phyloP scores from a whole-genome alignment of 208 protist genomes.

The Lotmaria passim region DNA sequence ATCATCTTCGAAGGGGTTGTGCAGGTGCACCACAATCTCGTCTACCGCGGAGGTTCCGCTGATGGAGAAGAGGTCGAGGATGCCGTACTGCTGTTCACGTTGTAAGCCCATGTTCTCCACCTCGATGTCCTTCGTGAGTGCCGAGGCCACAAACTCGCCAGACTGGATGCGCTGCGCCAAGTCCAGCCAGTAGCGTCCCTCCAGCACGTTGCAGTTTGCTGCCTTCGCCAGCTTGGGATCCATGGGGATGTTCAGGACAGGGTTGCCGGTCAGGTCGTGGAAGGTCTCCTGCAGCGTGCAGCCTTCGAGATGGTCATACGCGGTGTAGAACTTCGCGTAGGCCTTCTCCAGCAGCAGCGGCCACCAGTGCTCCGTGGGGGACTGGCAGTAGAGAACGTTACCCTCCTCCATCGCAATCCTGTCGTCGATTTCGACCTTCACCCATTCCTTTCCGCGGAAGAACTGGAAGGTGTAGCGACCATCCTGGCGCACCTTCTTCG shows the following conservation, averaged over 20 bases:
- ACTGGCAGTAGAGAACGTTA: constrained; percentile 66
- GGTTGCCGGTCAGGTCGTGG: constrained; percentile 82
- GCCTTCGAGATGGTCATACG: constrained; percentile 74
- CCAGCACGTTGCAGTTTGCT: constrained; percentile 47
- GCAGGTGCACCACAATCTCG: constrained; percentile 70
- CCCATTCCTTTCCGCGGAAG: constrained; percentile 75
- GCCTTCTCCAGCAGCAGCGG: no score
- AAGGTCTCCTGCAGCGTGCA: constrained; percentile 81
- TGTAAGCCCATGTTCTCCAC: constrained; percentile 73
- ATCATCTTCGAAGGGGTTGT: constrained; percentile 86
- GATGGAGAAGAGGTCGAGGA: constrained; percentile 82
- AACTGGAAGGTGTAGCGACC: constrained; percentile 89
- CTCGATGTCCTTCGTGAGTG: constrained; percentile 60
- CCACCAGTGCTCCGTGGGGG: constrained; percentile 80
- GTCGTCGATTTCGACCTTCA: constrained; percentile 86
- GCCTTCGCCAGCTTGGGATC: constrained; percentile 72
- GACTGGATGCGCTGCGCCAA: constrained; percentile 65
- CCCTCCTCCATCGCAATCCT: constrained; percentile 60
- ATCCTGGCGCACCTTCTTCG: constrained; percentile 77
- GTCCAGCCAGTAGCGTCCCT: constrained; percentile 69
- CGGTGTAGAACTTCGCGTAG: no score
- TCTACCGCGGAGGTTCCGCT: constrained; percentile 58
- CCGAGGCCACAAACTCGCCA: constrained; percentile 57
- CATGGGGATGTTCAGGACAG: constrained; percentile 79
- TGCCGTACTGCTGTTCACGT: constrained; percentile 77